These are phyloP conservation scores for Penstemon barbatus DNA, from an alignment of 257 asterid genomes.

Conservation along the genomic window DNA sequence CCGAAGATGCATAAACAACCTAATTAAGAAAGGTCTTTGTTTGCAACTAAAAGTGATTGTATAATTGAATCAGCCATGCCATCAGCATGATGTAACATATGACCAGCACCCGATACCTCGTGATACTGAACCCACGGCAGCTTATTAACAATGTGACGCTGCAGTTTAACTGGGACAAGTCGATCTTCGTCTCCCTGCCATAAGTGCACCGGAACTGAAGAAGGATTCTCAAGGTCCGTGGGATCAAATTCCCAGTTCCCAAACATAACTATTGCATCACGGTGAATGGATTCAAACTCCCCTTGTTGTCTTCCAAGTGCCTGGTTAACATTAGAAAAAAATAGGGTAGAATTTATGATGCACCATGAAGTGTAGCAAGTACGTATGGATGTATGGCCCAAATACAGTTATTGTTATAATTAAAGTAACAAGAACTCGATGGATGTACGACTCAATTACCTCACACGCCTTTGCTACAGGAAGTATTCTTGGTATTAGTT, in stretches of 20 bases:
- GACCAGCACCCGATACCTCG: slow-evolving; percentile 76
- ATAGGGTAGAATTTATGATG: too few relatives aligned
- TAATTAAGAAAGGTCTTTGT: slow-evolving; percentile 14
- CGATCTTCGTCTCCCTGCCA: slow-evolving; percentile 87
- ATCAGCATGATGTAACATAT: slow-evolving; percentile 57
- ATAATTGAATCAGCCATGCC: slow-evolving; percentile 56
- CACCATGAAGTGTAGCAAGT: too few relatives aligned
- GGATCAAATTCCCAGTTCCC: slow-evolving; percentile 93
- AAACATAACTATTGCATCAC: slow-evolving; percentile 66
- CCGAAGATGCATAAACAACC: too few relatives aligned
- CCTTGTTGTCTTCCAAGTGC: slow-evolving; percentile 69
- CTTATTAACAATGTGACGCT: slow-evolving; percentile 56
- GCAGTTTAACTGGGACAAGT: slow-evolving; percentile 61
- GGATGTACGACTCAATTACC: slow-evolving; percentile 34
- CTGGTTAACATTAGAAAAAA: slow-evolving; percentile 25
- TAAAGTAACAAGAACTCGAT: background rate
- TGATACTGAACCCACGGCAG: slow-evolving; percentile 90
- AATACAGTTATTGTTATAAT: background rate
- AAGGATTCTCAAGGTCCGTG: slow-evolving; percentile 58
- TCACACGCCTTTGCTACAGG: slow-evolving; percentile 27
- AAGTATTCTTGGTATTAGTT: slow-evolving; percentile 41
- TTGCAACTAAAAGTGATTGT: slow-evolving; percentile 47
- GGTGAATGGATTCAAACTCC: slow-evolving; percentile 64
- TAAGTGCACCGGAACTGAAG: slow-evolving; percentile 66
- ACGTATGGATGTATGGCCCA: background rate